These are phyloP conservation scores for Trichomonas tenax DNA, from an alignment of 208 protist genomes.

Conservation along the genomic window DNA sequence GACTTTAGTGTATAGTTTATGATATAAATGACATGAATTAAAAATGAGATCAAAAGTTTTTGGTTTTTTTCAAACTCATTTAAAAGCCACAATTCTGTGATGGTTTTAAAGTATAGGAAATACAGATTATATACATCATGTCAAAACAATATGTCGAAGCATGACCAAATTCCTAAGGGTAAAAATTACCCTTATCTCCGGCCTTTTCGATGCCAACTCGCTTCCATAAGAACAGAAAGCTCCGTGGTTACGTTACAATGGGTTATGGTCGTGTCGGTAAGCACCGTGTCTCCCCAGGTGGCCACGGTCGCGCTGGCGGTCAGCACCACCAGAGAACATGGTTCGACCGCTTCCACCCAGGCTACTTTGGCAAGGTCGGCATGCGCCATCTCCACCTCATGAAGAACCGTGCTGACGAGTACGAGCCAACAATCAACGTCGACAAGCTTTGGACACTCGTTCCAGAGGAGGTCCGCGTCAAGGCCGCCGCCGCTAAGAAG, in stretches of 20 bases:
- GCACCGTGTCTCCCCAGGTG: conserved; percentile 97
- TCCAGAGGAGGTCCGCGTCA: conserved; percentile 55
- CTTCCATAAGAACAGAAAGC: conserved; percentile 43
- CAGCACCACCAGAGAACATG: conserved; percentile 95
- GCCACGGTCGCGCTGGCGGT: conserved; percentile 99
- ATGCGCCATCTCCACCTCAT: conserved; percentile 91
- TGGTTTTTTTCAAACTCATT: too few relatives aligned
- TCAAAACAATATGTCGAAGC: too few relatives aligned
- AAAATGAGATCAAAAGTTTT: too few relatives aligned
- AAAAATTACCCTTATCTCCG: too few relatives aligned
- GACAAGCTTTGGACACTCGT: conserved; percentile 94
- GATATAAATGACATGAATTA: too few relatives aligned
- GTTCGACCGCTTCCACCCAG: conserved; percentile 93
- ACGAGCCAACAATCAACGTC: conserved; percentile 90
- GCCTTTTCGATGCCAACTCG: conserved; percentile 31
- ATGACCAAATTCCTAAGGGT: too few relatives aligned
- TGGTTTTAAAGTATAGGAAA: too few relatives aligned
- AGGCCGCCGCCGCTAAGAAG: conserved; percentile 55
- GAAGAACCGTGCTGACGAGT: conserved; percentile 59
- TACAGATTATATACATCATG: too few relatives aligned
- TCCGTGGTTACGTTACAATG: conserved; percentile 39
- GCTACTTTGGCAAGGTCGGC: conserved; percentile 99
- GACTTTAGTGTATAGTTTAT: too few relatives aligned
- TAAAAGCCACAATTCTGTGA: too few relatives aligned
- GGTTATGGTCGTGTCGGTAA: conserved; percentile 67